Base-by-base conservation (phyloP, 1,139 yeast species). In the Tardiomyces depauwii region DNA sequence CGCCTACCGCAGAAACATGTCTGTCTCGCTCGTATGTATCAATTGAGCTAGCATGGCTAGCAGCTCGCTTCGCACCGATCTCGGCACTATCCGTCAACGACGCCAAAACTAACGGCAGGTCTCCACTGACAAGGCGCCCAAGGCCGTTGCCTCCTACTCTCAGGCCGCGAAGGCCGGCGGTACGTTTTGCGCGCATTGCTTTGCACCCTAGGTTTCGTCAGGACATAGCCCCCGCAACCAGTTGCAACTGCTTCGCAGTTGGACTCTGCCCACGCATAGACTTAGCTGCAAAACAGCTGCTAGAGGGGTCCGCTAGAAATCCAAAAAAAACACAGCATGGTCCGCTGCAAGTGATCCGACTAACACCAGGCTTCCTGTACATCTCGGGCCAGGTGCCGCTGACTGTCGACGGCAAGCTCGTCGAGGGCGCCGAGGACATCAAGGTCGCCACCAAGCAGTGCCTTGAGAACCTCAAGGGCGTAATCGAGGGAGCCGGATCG, bases 311-410 rank as follows among this genome's bases (percentile, higher is more conserved):
- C n/a, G n/a, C n/a, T n/a, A n/a, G n/a, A n/a, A n/a, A n/a, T n/a
- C n/a, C n/a, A n/a, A n/a, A n/a, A n/a, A n/a, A n/a, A n/a, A n/a
- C n/a, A n/a, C n/a, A n/a, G n/a, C n/a, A n/a, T n/a, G n/a, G n/a
- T n/a, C n/a, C n/a, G n/a, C n/a, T n/a, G n/a, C n/a, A n/a, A n/a
- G n/a, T n/a, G n/a, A n/a, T n/a, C n/a, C n/a, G 5, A 30, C 36
- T 30, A 14, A 30, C 36, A 30, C n/a, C 16, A 30, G 36, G 88
- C 48, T 80, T 87, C 65, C 68, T 91, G 63, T 91, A 84, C 65
- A 89, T 91, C 50, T 87, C 96, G 42, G 98, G 98, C 47, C 98
- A 91, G 70, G 81, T 91, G 52, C 97, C 97, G 50, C 78, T 80
- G 72, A 86, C 93, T 44, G 75, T 91, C 42, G 91, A 82, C 14